A percentile compares a stretch with the other conserved stretches of the same genome.
Conservation (phyloP, 176 grass and related monocot species). For the Eragrostis nindensis region DNA sequence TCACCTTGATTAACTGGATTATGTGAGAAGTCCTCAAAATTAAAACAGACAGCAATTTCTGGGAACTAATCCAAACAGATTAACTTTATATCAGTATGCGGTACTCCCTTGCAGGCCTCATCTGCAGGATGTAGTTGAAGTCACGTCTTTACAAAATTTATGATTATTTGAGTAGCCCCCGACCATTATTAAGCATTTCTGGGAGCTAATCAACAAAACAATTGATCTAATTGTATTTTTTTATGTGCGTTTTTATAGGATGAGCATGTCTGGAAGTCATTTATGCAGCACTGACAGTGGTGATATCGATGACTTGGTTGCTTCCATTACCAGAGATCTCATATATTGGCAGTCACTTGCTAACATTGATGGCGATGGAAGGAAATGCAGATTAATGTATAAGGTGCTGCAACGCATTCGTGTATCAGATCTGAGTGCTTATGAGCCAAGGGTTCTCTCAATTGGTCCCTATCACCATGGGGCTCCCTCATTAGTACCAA, state of each 20-base stretch:
- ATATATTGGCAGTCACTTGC: background rate
- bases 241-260: background rate
- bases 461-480: slow-evolving; percentile 29
- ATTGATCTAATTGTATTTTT: background rate
- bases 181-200: background rate
- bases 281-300: fast-evolving
- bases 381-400: background rate
- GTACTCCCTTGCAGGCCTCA: too few species aligned
- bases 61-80: too few species aligned
- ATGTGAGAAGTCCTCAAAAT: too few species aligned
- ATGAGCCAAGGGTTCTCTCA: slow-evolving; percentile 24
- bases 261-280: background rate
- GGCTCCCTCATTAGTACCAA: background rate
- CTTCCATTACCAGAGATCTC: background rate
- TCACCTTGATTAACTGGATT: too few species aligned
- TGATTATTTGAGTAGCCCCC: too few species aligned
- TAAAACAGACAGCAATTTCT: too few species aligned
- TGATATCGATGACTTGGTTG: background rate
- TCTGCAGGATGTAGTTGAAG: too few species aligned
- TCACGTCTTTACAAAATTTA: too few species aligned
- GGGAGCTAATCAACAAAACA: background rate
- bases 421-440: background rate
- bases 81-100: too few species aligned
- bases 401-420: background rate
- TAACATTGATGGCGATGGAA: background rate